Evolutionary conservation across 768 basidiomycete genomes (phyloP).

Genomic region (Lyophyllum decastes): DNA sequence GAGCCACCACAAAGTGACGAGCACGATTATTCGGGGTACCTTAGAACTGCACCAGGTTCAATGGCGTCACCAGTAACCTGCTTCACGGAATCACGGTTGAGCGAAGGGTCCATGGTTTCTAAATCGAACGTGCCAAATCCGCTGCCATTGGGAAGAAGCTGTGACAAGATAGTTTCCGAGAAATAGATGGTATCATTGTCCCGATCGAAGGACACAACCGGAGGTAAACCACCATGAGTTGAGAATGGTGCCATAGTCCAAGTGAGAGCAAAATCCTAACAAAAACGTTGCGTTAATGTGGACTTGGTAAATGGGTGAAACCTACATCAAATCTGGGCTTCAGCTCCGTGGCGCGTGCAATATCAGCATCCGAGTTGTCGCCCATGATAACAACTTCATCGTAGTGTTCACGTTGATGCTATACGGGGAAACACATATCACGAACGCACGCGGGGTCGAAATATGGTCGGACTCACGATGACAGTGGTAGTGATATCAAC

Average conservation of each 20-base stretch:
- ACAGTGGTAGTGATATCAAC: constrained; percentile 32
- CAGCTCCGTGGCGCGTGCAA: constrained; percentile 29
- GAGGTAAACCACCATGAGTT: constrained; percentile 31
- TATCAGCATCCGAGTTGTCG: constrained; percentile 33
- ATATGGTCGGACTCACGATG: constrained; percentile 22
- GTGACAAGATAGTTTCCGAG: constrained; percentile 33
- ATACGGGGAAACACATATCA: not conserved
- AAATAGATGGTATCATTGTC: constrained; percentile 37
- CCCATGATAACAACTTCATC: constrained; percentile 35
- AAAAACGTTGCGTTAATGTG: not conserved
- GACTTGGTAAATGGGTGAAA: not conserved
- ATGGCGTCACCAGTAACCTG: not conserved
- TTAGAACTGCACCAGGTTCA: constrained; percentile 28
- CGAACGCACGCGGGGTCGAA: not conserved
- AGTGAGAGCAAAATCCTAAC: constrained; percentile 33
- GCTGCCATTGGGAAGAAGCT: constrained; percentile 33
- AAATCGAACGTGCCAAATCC: constrained; percentile 38
- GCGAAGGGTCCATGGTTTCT: constrained; percentile 22
- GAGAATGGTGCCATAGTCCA: constrained; percentile 43
- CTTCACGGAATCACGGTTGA: constrained; percentile 4
- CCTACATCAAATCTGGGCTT: constrained; percentile 28
- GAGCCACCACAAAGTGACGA: not conserved
- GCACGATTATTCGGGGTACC: constrained; percentile 15
- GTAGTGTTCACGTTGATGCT: constrained; percentile 36
- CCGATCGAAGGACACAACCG: constrained; percentile 33